These are phyloP conservation scores for Carallia brachiata DNA, from an alignment of 345 rosid genomes.

Conservation along the genomic window DNA sequence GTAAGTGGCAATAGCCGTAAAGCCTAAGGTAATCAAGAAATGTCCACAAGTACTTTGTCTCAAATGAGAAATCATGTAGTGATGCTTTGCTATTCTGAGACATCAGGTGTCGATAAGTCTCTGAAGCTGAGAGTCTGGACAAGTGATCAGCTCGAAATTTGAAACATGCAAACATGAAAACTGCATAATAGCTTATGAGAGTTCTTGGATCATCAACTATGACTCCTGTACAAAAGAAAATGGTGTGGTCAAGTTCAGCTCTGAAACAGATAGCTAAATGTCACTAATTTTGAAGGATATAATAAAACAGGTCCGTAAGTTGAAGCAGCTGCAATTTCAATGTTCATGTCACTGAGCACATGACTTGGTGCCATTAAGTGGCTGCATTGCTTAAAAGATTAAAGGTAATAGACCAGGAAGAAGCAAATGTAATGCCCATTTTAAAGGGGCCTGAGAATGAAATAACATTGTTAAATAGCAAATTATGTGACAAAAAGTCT, in stretches of 20 bases:
- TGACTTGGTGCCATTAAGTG: neutral
- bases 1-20: slow-evolving; percentile 41
- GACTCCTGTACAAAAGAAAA: slow-evolving; percentile 33
- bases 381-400: neutral
- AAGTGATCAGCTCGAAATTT: slow-evolving; percentile 41
- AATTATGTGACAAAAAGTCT: neutral
- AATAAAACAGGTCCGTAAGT: neutral
- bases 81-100: slow-evolving; percentile 30
- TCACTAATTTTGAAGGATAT: neutral
- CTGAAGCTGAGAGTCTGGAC: slow-evolving; percentile 34
- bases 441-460: neutral
- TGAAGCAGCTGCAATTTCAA: slow-evolving; percentile 2
- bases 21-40: slow-evolving; percentile 43
- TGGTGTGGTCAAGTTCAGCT: neutral
- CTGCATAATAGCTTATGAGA: slow-evolving; percentile 44
- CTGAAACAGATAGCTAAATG: neutral
- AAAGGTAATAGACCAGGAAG: neutral
- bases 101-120: slow-evolving; percentile 31
- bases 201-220: slow-evolving; percentile 39
- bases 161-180: slow-evolving; percentile 43
- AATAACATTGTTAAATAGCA: neutral
- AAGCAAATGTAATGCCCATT: neutral
- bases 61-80: slow-evolving; percentile 37
- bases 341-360: neutral
- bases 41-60: slow-evolving; percentile 45